These are phyloP conservation scores for Entomortierella parvispora DNA, from an alignment of 192 early-diverging fungal species.

Conservation along the genomic window DNA sequence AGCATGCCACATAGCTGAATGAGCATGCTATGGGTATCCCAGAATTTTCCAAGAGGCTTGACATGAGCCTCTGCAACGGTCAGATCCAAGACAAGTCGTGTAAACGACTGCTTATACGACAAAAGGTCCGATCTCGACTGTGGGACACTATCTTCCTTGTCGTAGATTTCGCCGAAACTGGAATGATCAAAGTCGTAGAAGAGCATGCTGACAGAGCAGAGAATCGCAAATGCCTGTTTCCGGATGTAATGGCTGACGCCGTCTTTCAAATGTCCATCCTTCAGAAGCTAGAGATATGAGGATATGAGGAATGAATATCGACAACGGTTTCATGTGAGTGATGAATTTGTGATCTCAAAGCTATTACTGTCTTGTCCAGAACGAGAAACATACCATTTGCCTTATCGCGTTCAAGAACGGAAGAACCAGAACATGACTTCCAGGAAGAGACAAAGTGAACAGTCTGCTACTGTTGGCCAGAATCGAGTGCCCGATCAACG, in stretches of 20 bases:
- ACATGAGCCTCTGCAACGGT: slow-evolving; percentile 47
- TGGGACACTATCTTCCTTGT: neutral
- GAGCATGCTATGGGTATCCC: slow-evolving; percentile 50
- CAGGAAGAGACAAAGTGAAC: slow-evolving; percentile 75
- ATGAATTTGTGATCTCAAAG: slow-evolving; percentile 22
- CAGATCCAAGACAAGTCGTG: slow-evolving; percentile 33
- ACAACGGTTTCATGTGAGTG: slow-evolving; percentile 56
- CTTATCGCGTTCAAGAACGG: slow-evolving; percentile 70
- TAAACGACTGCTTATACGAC: slow-evolving; percentile 33
- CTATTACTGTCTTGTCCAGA: slow-evolving; percentile 21
- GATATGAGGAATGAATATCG: slow-evolving; percentile 56
- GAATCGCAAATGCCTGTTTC: slow-evolving; percentile 58
- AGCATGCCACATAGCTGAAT: slow-evolving; percentile 50
- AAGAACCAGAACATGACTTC: slow-evolving; percentile 71
- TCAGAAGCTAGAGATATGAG: slow-evolving; percentile 53
- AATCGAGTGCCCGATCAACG: slow-evolving; percentile 69
- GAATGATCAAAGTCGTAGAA: slow-evolving; percentile 40
- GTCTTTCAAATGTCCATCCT: slow-evolving; percentile 29
- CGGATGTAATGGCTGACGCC: slow-evolving; percentile 52
- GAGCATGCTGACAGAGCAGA: slow-evolving; percentile 56
- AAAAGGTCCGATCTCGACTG: slow-evolving; percentile 15
- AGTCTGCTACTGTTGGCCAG: slow-evolving; percentile 72
- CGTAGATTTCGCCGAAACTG: neutral
- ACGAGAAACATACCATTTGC: slow-evolving; percentile 59
- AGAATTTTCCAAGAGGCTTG: slow-evolving; percentile 46